Conservation (phyloP, 108 stramenopile species). For the Cylindrotheca closterium region DNA sequence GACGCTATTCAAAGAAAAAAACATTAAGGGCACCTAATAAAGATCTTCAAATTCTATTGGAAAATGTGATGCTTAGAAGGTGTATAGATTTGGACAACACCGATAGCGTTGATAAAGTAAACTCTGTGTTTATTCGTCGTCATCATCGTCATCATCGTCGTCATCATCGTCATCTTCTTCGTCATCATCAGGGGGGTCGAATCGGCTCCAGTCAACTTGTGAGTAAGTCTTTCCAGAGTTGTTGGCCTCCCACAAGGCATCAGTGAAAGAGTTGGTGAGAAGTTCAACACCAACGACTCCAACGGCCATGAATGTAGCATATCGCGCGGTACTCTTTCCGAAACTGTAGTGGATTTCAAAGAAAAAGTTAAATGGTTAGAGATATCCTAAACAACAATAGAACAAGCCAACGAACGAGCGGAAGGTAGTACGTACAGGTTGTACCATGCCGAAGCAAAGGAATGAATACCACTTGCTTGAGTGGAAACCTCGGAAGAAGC, state of each 20-base stretch:
- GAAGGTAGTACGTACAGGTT: slow-evolving; percentile 29
- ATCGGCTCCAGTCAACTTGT: slow-evolving; percentile 86
- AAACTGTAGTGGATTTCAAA: slow-evolving; percentile 39
- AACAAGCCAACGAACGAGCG: neutral
- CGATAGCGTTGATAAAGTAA: too few relatives aligned
- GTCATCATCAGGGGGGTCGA: slow-evolving; percentile 71
- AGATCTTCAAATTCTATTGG: too few relatives aligned
- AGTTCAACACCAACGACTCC: slow-evolving; percentile 78
- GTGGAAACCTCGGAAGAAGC: slow-evolving; percentile 16
- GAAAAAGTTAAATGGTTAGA: neutral
- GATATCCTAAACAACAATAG: neutral
- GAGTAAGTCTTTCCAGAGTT: slow-evolving; percentile 78
- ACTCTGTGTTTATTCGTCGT: too few relatives aligned
- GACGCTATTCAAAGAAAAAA: too few relatives aligned
- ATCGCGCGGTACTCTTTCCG: slow-evolving; percentile 78
- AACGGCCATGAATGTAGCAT: slow-evolving; percentile 75
- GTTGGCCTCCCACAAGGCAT: slow-evolving; percentile 67
- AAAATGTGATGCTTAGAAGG: too few relatives aligned
- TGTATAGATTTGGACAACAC: too few relatives aligned
- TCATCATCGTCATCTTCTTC: slow-evolving; percentile 84
- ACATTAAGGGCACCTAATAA: too few relatives aligned
- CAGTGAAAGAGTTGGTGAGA: slow-evolving; percentile 54
- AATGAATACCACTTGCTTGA: slow-evolving; percentile 5
- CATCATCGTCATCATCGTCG: slow-evolving; percentile 73
- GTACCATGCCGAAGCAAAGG: slow-evolving; percentile 33